Percentiles rank a stretch among this genome's conserved stretches.
These are phyloP conservation scores for Wickerhamiella shivajii DNA, from an alignment of 805 yeast genomes.

Conservation along the genomic window DNA sequence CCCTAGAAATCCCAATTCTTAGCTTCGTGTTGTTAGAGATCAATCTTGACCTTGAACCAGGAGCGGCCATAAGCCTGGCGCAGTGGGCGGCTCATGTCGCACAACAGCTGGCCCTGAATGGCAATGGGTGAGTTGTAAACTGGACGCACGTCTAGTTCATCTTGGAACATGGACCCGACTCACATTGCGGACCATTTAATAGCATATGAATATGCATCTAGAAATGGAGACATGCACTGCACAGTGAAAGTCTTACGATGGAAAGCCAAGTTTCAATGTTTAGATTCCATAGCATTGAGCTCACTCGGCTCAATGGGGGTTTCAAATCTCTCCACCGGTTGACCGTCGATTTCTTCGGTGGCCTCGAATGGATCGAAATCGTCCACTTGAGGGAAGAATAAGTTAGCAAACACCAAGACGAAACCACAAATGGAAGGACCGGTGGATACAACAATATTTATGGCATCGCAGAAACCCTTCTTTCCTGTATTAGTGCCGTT, in stretches of 20 bases:
- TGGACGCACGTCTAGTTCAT: conserved; percentile 38
- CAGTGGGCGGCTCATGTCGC: conserved; percentile 72
- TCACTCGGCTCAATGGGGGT: too few relatives aligned
- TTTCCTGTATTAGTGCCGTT: conserved; percentile 41
- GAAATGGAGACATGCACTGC: not conserved
- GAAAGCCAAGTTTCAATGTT: too few relatives aligned
- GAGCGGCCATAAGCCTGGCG: conserved; percentile 49
- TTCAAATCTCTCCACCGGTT: too few relatives aligned
- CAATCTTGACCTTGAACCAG: conserved; percentile 60
- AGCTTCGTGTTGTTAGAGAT: conserved; percentile 78
- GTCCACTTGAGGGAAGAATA: conserved; percentile 45
- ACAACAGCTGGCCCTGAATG: conserved; percentile 38
- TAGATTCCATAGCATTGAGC: too few relatives aligned
- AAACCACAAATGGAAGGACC: conserved; percentile 61
- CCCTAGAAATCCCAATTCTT: conserved; percentile 35
- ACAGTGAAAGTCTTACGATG: too few relatives aligned
- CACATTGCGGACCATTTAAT: not conserved
- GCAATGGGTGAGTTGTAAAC: conserved; percentile 50
- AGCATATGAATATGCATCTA: not conserved
- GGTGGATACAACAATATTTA: conserved; percentile 54
- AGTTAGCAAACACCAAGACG: conserved; percentile 44
- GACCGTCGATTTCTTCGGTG: too few relatives aligned
- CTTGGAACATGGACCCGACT: conserved; percentile 13
- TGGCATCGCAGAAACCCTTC: conserved; percentile 52
- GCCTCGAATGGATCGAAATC: conserved; percentile 13